phyloP scores from a whole-genome alignment of 2,329 filamentous ascomycete species.

The Colletotrichum orchidophilum region DNA sequence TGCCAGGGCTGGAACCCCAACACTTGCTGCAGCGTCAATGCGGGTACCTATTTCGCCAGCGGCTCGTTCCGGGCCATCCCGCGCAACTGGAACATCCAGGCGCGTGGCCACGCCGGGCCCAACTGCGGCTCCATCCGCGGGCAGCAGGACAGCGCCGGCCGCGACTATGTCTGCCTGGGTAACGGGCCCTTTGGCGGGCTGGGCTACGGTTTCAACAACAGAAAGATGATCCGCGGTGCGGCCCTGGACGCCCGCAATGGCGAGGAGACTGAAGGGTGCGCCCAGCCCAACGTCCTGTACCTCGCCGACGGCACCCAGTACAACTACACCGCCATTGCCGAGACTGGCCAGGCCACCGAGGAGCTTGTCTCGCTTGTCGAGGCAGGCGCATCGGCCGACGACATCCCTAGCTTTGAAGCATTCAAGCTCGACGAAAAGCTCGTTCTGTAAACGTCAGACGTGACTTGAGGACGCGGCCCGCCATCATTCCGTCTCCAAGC shows the following conservation, averaged over 20 bases:
- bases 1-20: neutral
- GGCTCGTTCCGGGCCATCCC: slow-evolving; percentile 23
- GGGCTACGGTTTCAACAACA: slow-evolving; percentile 17
- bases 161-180: slow-evolving; percentile 16
- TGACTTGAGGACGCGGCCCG: neutral
- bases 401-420: neutral
- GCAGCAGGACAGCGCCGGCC: slow-evolving; percentile 13
- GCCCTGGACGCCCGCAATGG: slow-evolving; percentile 15
- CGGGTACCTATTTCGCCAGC: slow-evolving; percentile 14
- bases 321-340: slow-evolving; percentile 25
- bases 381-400: slow-evolving; percentile 11
- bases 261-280: slow-evolving; percentile 5
- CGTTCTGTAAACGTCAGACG: slow-evolving; percentile 15
- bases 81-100: slow-evolving; percentile 10
- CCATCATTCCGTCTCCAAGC: neutral
- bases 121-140: slow-evolving; percentile 19
- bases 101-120: slow-evolving; percentile 12
- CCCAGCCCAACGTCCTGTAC: slow-evolving; percentile 23
- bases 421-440: slow-evolving; percentile 20
- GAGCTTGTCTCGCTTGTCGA: neutral
- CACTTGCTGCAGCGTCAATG: slow-evolving; percentile 23
- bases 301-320: slow-evolving; percentile 27
- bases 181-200: slow-evolving; percentile 13
- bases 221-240: slow-evolving; percentile 19
- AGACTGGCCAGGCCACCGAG: slow-evolving; percentile 12